Conservation (phyloP, 495 filamentous ascomycete genomes). For the Xylaria scruposa region DNA sequence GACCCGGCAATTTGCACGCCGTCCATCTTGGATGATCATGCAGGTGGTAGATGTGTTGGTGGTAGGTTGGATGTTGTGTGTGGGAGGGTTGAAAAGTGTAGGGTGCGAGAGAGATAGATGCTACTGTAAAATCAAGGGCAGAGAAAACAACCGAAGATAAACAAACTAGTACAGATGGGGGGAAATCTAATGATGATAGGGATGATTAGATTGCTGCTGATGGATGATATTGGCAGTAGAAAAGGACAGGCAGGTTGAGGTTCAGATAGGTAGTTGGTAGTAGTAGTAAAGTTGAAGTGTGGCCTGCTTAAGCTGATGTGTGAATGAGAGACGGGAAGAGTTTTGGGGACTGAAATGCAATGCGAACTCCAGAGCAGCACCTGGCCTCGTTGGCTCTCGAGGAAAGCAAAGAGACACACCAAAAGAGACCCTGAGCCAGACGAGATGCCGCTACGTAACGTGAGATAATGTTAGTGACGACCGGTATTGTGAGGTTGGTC, state of each 20-base stretch:
- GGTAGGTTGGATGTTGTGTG: background rate
- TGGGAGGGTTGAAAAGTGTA: background rate
- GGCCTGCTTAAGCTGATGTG: conserved; percentile 8
- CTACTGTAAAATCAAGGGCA: background rate
- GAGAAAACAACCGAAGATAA: background rate
- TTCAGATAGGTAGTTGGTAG: background rate
- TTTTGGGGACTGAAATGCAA: conserved; percentile 14
- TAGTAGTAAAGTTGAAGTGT: background rate
- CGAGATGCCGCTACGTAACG: background rate
- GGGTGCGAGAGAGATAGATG: background rate
- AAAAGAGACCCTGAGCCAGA: background rate
- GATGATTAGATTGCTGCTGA: conserved; percentile 4
- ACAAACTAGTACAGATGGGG: background rate
- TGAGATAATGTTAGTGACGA: background rate
- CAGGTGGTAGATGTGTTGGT: conserved; percentile 4
- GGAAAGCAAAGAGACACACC: background rate
- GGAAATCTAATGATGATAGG: background rate
- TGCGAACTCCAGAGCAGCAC: background rate
- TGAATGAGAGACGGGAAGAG: conserved; percentile 23
- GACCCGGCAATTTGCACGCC: conserved; percentile 39
- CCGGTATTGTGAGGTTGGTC: conserved; percentile 28
- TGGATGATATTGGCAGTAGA: background rate
- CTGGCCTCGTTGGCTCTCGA: background rate
- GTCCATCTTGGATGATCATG: conserved; percentile 38
- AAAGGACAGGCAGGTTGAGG: background rate